A percentile compares a stretch with the other conserved stretches of the same genome.
Conservation (phyloP, 129 eudicot genomes). For the Ambrosia trifida region DNA sequence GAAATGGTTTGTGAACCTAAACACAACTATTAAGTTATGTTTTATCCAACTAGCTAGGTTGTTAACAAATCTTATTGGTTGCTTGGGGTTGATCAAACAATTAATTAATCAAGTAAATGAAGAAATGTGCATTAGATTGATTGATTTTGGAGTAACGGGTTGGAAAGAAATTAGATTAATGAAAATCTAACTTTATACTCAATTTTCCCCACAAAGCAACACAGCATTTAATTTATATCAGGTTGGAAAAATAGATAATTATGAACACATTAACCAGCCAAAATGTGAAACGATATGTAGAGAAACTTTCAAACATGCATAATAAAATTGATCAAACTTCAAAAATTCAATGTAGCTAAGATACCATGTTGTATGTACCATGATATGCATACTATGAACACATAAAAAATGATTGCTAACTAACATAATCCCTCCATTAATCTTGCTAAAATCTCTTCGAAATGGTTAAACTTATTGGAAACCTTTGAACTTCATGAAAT, state of each 20-base stretch:
- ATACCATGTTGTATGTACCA: neutral
- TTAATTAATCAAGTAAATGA: neutral
- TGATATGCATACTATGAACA: too few species aligned
- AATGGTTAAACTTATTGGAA: conserved; percentile 31
- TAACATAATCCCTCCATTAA: too few species aligned
- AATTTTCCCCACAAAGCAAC: conserved; percentile 11
- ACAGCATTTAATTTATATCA: neutral
- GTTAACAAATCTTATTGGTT: neutral
- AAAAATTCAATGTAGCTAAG: neutral
- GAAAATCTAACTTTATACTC: neutral
- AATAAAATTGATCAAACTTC: conserved; percentile 10
- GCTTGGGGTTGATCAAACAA: conserved; percentile 3
- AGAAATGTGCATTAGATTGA: too few species aligned
- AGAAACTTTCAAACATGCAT: neutral
- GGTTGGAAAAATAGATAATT: too few species aligned
- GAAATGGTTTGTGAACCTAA: too few species aligned
- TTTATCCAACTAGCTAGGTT: too few species aligned
- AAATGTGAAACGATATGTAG: too few species aligned
- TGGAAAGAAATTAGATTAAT: neutral
- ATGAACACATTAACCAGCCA: too few species aligned
- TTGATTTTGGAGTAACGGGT: neutral
- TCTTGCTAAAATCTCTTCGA: conserved; percentile 2
- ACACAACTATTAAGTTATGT: too few species aligned
- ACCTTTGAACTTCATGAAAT: conserved; percentile 14
- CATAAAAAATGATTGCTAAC: conserved; percentile 8